Evolutionary conservation across 768 basidiomycete genomes (phyloP).

Genomic region (Rhodosporidiobolus odoratus): DNA sequence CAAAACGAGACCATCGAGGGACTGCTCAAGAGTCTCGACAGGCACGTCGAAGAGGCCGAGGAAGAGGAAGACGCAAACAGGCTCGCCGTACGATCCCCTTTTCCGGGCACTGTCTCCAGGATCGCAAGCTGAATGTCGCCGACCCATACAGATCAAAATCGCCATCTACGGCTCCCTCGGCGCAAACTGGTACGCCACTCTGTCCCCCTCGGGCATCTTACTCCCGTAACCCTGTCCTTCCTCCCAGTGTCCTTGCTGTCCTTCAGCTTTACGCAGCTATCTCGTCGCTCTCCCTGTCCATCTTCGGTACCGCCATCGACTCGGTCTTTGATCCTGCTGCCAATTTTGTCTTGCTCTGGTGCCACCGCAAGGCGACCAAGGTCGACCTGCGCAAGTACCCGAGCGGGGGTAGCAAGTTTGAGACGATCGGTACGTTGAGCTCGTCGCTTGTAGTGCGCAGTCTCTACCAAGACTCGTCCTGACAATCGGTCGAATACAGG

Average conservation of each 20-base stretch:
- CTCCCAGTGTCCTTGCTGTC: constrained; percentile 18
- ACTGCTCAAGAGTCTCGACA: constrained; percentile 85
- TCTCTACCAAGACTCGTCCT: neutral
- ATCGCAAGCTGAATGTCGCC: neutral
- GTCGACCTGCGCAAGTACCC: constrained; percentile 82
- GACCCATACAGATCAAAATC: constrained; percentile 63
- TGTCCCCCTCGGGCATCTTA: constrained; percentile 66
- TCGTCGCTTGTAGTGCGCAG: constrained; percentile 59
- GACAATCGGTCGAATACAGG: constrained; percentile 29
- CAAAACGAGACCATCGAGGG: constrained; percentile 65
- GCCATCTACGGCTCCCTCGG: constrained; percentile 79
- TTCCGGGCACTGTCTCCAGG: too few relatives aligned
- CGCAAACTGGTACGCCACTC: constrained; percentile 60
- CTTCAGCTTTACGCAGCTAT: constrained; percentile 77
- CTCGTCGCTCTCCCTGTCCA: constrained; percentile 71
- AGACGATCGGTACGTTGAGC: constrained; percentile 20
- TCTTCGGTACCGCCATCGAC: constrained; percentile 86
- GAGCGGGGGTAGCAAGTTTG: constrained; percentile 48
- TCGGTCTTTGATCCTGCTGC: constrained; percentile 49
- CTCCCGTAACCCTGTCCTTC: constrained; percentile 2
- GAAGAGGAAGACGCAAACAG: constrained; percentile 63
- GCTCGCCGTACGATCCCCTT: constrained; percentile 42
- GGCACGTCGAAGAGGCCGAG: constrained; percentile 75
- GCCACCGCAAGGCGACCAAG: constrained; percentile 64
- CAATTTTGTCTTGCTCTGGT: constrained; percentile 51